Evolutionary conservation across 2,329 filamentous ascomycete genomes (phyloP).

Genomic region (Pestalotiopsis sp.): DNA sequence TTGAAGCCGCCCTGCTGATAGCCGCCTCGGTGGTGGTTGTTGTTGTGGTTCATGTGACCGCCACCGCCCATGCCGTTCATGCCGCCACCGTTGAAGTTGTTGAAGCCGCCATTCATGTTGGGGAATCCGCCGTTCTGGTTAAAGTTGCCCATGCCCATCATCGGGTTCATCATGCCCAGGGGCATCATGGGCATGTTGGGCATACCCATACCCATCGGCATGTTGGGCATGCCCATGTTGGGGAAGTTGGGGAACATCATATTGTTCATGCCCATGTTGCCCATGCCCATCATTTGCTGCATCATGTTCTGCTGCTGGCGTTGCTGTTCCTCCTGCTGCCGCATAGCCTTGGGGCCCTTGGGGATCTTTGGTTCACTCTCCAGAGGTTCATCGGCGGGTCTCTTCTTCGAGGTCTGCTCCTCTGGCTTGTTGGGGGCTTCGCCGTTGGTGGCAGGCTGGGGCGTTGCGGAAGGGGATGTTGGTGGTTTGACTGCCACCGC

Average conservation of each 20-base stretch:
- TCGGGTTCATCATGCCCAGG: constrained; percentile 43
- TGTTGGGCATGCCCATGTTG: constrained; percentile 41
- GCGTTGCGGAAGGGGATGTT: constrained; percentile 25
- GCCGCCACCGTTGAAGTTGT: constrained; percentile 37
- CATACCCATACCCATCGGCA: constrained; percentile 35
- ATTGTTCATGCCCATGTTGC: constrained; percentile 22
- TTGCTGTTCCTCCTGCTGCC: constrained; percentile 50
- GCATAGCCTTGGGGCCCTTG: constrained; percentile 69
- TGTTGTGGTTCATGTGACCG: constrained; percentile 26
- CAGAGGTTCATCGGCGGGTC: constrained; percentile 73
- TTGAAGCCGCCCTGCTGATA: constrained; percentile 27
- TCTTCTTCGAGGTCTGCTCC: constrained; percentile 66
- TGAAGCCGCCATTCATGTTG: constrained; percentile 23
- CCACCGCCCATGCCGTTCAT: constrained; percentile 34
- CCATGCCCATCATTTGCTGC: constrained; percentile 34
- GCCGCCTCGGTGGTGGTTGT: constrained; percentile 25
- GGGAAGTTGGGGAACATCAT: constrained; percentile 37
- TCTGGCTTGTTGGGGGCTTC: constrained; percentile 23
- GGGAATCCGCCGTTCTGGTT: constrained; percentile 34
- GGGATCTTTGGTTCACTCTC: constrained; percentile 64
- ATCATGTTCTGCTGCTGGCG: constrained; percentile 51
- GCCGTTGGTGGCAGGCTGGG: constrained; percentile 25
- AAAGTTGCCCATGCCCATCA: constrained; percentile 42
- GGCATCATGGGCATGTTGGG: constrained; percentile 10
- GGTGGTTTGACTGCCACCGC: constrained; percentile 23